A percentile compares a stretch with the other conserved stretches of the same genome.
These are phyloP conservation scores for Cercospora beticola DNA, from an alignment of 2,329 filamentous ascomycete species.

Conservation along the genomic window DNA sequence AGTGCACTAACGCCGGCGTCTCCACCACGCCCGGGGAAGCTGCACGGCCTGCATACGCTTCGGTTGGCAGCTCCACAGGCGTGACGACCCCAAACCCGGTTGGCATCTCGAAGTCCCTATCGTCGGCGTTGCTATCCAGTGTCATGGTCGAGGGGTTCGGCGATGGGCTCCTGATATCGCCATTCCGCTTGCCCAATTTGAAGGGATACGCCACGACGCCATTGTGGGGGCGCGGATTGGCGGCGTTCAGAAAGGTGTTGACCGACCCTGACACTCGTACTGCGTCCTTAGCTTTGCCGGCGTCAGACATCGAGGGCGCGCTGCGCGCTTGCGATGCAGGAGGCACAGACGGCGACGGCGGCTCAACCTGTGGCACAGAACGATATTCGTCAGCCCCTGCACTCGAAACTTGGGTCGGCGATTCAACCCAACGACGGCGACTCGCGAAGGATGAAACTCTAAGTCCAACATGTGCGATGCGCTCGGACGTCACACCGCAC, in stretches of 20 bases:
- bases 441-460: not conserved
- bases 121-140: conserved; percentile 25
- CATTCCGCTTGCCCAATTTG: conserved; percentile 51
- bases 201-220: conserved; percentile 73
- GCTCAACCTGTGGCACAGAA: conserved; percentile 7
- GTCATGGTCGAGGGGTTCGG: conserved; percentile 32
- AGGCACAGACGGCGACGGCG: conserved; percentile 3
- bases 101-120: conserved; percentile 1
- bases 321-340: not conserved
- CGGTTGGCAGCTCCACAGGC: conserved; percentile 16
- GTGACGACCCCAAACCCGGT: conserved; percentile 13
- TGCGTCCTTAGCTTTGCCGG: conserved; percentile 22
- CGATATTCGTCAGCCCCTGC: conserved; percentile 10
- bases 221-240: conserved; percentile 64
- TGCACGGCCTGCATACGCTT: not conserved
- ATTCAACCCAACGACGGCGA: not conserved
- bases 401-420: conserved; percentile 4
- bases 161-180: conserved; percentile 5
- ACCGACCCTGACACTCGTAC: conserved; percentile 38
- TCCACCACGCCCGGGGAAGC: conserved; percentile 9
- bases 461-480: not conserved
- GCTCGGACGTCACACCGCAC: conserved; percentile 7
- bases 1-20: conserved; percentile 12
- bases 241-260: conserved; percentile 50
- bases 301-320: conserved; percentile 19